Evolutionary conservation across 805 yeast genomes (phyloP).

Genomic region (Wickerhamomyces canadensis): DNA sequence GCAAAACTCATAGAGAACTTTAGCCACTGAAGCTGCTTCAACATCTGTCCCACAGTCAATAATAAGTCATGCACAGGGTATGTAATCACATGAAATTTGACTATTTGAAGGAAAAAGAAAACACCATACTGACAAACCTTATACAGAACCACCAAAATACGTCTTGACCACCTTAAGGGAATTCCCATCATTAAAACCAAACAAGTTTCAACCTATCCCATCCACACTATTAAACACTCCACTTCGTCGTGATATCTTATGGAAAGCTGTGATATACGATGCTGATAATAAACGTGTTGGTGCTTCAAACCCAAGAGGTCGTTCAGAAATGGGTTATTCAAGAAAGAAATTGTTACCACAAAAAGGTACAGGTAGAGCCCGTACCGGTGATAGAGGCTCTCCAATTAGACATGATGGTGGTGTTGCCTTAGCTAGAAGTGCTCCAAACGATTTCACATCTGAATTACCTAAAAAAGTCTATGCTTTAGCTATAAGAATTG

Average conservation of each 20-base stretch:
- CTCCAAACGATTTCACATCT: slow-evolving; percentile 86
- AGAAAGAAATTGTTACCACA: slow-evolving; percentile 80
- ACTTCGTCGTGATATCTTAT: slow-evolving; percentile 82
- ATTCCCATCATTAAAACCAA: slow-evolving; percentile 91
- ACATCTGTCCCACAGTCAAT: slow-evolving; percentile 6
- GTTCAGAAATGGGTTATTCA: slow-evolving; percentile 81
- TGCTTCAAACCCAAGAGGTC: slow-evolving; percentile 78
- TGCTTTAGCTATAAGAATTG: slow-evolving; percentile 70
- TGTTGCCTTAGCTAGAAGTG: slow-evolving; percentile 81
- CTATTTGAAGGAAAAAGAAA: too few species aligned
- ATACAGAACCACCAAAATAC: slow-evolving; percentile 51
- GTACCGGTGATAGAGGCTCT: slow-evolving; percentile 94
- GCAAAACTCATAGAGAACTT: slow-evolving; percentile 5
- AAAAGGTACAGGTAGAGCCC: slow-evolving; percentile 92
- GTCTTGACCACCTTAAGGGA: slow-evolving; percentile 72
- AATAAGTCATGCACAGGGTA: slow-evolving; percentile 16
- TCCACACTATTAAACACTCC: slow-evolving; percentile 65
- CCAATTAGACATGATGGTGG: slow-evolving; percentile 91
- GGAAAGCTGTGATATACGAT: slow-evolving; percentile 93
- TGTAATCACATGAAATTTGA: too few species aligned
- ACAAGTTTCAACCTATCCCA: slow-evolving; percentile 69
- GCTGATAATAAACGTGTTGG: slow-evolving; percentile 88
- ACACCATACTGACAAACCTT: slow-evolving; percentile 17
- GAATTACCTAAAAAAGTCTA: slow-evolving; percentile 70
- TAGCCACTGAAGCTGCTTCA: slow-evolving; percentile 19